Evolutionary conservation across 495 filamentous ascomycete species (phyloP), one percentile per base, ranked within the genome.

Genomic region (Aspergillus avenaceus): DNA sequence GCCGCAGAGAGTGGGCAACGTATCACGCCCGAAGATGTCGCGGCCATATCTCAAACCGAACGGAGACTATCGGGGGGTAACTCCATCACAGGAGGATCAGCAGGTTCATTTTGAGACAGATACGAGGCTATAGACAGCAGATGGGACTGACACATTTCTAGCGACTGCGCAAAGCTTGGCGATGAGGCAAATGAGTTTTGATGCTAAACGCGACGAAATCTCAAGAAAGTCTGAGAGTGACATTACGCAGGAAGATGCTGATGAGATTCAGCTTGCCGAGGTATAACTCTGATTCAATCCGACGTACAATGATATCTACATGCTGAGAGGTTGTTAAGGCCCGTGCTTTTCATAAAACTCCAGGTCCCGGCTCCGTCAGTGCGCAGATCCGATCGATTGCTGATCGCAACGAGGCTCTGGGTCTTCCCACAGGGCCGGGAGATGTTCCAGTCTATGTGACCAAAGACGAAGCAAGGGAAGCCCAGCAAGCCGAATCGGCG

Each of bases 71-170:
- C 64, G 0, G 74, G 76, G 13, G 69, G 70, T 1, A 72, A 75
- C 9, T 73, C 76, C 14, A 75, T 81, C 22, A 80, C 80, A 42
- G 82, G 82, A 44, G 81, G 81, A 12, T 74, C 81, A 29, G 72
- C 73, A 8, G 72, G 74, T 49, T 55, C 67, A 31, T 75, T n/a
- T n/a, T n/a, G n/a, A n/a, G n/a, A n/a, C n/a, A n/a, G 29, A 19
- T 45, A 18, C 18, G 7, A 5, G 3, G 3, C 3, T 31, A 1
- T 13, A 21, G 4, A 1, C 11, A n/a, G 14, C 11, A 32, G 14
- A 32, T n/a, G 29, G 4, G 5, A 7, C 18, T 34, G 31, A 34
- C 4, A 14, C 13, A 5, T 16, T 34, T 6, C 13, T 16, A 16
- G 31, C 31, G 31, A 34, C 31, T 14, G 31, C n/a, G 6, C 31